Evolutionary conservation across 2,329 filamentous ascomycete genomes (phyloP).

Genomic region (Beauveria brongniartii): DNA sequence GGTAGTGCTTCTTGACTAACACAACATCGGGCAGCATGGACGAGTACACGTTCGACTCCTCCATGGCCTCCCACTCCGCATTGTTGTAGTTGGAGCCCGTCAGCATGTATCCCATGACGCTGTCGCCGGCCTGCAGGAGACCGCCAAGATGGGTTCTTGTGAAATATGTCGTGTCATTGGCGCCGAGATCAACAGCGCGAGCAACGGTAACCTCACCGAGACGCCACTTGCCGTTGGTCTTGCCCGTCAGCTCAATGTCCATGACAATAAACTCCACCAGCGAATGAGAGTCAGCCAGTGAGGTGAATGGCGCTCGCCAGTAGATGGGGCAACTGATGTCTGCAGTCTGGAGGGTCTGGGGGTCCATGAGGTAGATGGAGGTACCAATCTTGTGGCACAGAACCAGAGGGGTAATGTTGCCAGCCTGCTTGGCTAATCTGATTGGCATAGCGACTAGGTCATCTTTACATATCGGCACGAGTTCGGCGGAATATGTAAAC

Average conservation of each 20-base stretch:
- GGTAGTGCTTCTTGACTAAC: constrained; percentile 95
- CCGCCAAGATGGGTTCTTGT: constrained; percentile 83
- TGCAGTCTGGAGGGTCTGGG: constrained; percentile 81
- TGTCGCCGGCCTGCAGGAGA: constrained; percentile 81
- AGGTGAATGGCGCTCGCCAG: constrained; percentile 82
- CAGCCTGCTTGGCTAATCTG: constrained; percentile 75
- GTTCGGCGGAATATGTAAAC: constrained; percentile 80
- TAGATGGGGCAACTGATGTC: constrained; percentile 78
- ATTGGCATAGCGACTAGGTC: constrained; percentile 91
- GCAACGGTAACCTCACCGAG: constrained; percentile 85
- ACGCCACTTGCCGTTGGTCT: constrained; percentile 70
- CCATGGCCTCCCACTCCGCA: constrained; percentile 71
- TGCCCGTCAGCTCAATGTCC: constrained; percentile 77
- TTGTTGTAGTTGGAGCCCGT: constrained; percentile 91
- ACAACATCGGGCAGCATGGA: constrained; percentile 84
- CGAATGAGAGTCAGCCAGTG: constrained; percentile 75
- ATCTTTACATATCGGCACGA: constrained; percentile 95
- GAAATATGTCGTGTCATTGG: constrained; percentile 82
- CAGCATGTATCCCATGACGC: constrained; percentile 88
- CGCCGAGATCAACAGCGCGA: constrained; percentile 75
- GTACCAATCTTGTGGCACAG: constrained; percentile 87
- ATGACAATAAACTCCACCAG: constrained; percentile 90
- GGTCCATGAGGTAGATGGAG: constrained; percentile 81
- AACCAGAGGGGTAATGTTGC: constrained; percentile 80
- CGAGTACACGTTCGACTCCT: constrained; percentile 66